A percentile compares a stretch with the other conserved stretches of the same genome.
Conservation (phyloP, 495 filamentous ascomycete species). For the Aspergillus leporis region DNA sequence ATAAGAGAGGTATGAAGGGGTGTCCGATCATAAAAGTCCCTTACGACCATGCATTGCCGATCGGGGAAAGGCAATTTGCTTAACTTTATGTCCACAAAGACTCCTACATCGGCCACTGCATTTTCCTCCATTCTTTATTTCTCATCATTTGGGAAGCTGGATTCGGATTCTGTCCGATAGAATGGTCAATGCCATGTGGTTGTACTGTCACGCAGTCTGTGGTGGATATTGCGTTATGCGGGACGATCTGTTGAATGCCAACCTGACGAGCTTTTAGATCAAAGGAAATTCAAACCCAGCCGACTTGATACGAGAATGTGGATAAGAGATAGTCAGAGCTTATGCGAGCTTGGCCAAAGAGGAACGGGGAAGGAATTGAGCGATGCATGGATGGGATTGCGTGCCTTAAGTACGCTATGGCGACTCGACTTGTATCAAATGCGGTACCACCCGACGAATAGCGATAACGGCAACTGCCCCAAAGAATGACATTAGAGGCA, state of each 20-base stretch:
- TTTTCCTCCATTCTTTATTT: neutral
- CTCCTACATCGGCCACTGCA: neutral
- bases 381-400: slow-evolving; percentile 21
- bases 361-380: slow-evolving; percentile 9
- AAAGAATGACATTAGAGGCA: neutral
- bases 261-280: neutral
- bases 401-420: slow-evolving; percentile 19
- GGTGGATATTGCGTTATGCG: slow-evolving; percentile 32
- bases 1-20: neutral
- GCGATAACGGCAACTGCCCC: neutral
- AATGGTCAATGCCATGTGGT: neutral
- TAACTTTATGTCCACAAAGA: neutral
- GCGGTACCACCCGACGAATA: neutral
- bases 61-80: neutral
- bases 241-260: slow-evolving; percentile 9
- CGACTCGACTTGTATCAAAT: neutral
- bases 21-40: neutral
- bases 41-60: neutral
- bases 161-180: neutral
- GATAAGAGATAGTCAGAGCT: slow-evolving; percentile 1
- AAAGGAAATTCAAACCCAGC: slow-evolving; percentile 1
- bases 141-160: neutral
- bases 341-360: slow-evolving; percentile 13
- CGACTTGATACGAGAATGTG: slow-evolving; percentile 8
- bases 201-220: slow-evolving; percentile 31